These are phyloP conservation scores for Sisymbrium irio DNA, from an alignment of 345 rosid species.

Conservation along the genomic window DNA sequence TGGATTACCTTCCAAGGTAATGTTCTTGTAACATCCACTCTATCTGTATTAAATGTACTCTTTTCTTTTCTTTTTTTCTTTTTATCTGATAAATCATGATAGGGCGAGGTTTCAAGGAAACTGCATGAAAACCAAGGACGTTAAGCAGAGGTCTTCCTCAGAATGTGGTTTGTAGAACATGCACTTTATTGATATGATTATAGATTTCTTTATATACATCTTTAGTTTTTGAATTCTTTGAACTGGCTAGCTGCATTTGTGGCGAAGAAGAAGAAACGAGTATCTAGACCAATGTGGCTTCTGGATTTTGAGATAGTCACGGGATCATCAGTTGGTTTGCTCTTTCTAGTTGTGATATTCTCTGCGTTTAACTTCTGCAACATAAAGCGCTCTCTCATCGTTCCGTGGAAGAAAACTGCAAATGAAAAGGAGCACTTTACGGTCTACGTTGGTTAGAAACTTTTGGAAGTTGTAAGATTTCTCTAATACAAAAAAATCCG, in stretches of 20 bases:
- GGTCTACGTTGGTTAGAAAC: slow-evolving; percentile 64
- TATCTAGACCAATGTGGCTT: slow-evolving; percentile 75
- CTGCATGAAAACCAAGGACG: slow-evolving; percentile 60
- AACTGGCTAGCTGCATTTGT: slow-evolving; percentile 33
- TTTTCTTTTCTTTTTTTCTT: not conserved
- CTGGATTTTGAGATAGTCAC: slow-evolving; percentile 75
- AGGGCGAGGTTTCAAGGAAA: slow-evolving; percentile 92
- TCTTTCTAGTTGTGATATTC: slow-evolving; percentile 54
- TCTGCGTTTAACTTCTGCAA: slow-evolving; percentile 63
- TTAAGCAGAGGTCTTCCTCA: slow-evolving; percentile 63
- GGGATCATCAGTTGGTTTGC: slow-evolving; percentile 66
- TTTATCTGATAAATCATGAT: slow-evolving; percentile 12
- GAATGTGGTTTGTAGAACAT: slow-evolving; percentile 61
- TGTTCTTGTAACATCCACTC: not conserved
- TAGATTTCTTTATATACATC: not conserved
- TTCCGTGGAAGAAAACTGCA: slow-evolving; percentile 88
- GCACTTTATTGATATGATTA: not conserved
- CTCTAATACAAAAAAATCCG: not conserved
- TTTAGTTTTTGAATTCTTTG: not conserved
- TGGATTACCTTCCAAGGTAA: slow-evolving; percentile 74
- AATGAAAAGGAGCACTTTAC: slow-evolving; percentile 68
- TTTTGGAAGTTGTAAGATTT: slow-evolving; percentile 9
- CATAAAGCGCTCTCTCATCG: slow-evolving; percentile 63
- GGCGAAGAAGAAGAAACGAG: slow-evolving; percentile 42
- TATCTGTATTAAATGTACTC: not conserved